These are phyloP conservation scores for Acer negundo DNA, from an alignment of 345 rosid species.

Conservation along the genomic window DNA sequence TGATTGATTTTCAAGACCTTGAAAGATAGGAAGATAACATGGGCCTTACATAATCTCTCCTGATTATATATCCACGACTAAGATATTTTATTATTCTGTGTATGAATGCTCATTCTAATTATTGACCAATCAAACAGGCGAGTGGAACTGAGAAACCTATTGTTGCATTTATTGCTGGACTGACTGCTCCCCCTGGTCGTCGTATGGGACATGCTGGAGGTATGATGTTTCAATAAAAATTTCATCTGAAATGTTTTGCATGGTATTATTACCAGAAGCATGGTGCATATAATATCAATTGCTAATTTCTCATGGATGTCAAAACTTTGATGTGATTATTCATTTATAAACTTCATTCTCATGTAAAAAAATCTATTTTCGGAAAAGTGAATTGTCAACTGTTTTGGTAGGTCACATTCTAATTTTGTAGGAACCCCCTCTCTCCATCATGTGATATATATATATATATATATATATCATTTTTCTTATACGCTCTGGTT, in stretches of 20 bases:
- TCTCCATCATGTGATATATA: not conserved
- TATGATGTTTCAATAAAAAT: conserved; percentile 22
- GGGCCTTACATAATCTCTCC: not conserved
- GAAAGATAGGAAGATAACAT: not conserved
- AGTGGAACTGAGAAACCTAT: conserved; percentile 93
- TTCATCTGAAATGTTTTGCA: not conserved
- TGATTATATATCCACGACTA: not conserved
- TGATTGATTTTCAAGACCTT: not conserved
- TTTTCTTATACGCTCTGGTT: no score
- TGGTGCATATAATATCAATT: no score
- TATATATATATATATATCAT: no score
- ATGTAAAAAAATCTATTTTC: no score
- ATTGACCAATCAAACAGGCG: conserved; percentile 57
- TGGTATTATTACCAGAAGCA: no score
- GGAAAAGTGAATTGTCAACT: no score
- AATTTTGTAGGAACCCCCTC: not conserved
- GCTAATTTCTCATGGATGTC: not conserved
- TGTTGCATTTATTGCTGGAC: conserved; percentile 97
- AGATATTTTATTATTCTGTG: conserved; percentile 2
- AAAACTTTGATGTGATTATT: not conserved
- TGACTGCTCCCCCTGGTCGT: conserved; percentile 96
- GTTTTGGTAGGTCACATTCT: not conserved
- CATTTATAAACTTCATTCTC: not conserved
- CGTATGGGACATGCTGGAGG: conserved; percentile 99
- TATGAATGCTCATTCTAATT: not conserved